Conservation (phyloP, 192 early-diverging fungal genomes). For the Thamnidium elegans region DNA sequence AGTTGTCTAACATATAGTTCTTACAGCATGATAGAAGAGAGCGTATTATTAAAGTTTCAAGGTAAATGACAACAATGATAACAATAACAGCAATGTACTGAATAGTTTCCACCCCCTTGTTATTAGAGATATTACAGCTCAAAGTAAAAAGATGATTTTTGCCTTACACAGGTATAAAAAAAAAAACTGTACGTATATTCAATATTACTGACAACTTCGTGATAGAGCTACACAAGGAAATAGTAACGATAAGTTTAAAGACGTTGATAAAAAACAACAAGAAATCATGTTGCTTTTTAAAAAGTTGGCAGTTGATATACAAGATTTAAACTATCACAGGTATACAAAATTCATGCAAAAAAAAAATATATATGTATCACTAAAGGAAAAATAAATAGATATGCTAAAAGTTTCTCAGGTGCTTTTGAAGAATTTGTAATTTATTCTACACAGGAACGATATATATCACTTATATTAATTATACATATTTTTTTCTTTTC, state of each 20-base stretch:
- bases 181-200: no score
- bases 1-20: background rate
- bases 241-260: background rate
- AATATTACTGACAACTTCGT: background rate
- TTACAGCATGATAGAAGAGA: conserved; percentile 11
- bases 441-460: background rate
- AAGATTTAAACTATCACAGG: conserved; percentile 9
- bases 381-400: background rate
- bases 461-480: background rate
- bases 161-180: conserved; percentile 6
- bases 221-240: background rate
- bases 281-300: conserved; percentile 9
- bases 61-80: background rate
- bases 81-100: no score
- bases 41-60: conserved; percentile 16
- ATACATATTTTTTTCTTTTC: background rate
- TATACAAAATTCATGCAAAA: background rate
- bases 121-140: conserved; percentile 12
- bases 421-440: conserved; percentile 17
- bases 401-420: conserved; percentile 12
- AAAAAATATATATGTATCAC: background rate
- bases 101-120: no score
- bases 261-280: conserved; percentile 4
- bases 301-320: conserved; percentile 6
- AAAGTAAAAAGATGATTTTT: conserved; percentile 15